Conservation (phyloP, 164 flowering plant genomes). For the Vitis vinifera region DNA sequence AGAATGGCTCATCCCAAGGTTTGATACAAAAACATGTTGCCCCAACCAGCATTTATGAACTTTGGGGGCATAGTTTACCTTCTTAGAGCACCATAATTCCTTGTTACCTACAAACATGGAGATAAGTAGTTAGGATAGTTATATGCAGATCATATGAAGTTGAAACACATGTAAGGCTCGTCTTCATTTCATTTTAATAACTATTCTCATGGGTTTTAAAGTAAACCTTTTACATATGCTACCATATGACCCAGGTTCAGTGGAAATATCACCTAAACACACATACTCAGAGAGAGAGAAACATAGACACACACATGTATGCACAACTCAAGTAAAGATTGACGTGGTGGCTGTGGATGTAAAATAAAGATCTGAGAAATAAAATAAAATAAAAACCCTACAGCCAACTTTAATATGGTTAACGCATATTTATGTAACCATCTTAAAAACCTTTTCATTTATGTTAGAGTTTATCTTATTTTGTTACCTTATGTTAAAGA, state of each 20-base stretch:
- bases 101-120: slow-evolving; percentile 48
- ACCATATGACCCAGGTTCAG: not conserved
- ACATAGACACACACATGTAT: not conserved
- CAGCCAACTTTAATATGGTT: too few relatives aligned
- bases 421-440: too few relatives aligned
- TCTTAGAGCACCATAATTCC: slow-evolving; percentile 83
- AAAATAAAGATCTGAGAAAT: too few relatives aligned
- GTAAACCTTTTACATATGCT: not conserved
- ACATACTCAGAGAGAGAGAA: not conserved
- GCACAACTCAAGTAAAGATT: not conserved
- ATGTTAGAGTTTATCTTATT: too few relatives aligned
- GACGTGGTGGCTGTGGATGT: too few relatives aligned
- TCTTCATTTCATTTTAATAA: not conserved
- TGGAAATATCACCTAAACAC: too few relatives aligned
- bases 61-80: slow-evolving; percentile 25
- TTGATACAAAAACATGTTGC: too few relatives aligned
- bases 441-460: too few relatives aligned
- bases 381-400: too few relatives aligned
- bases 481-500: too few relatives aligned
- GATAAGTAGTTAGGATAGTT: not conserved
- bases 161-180: not conserved
- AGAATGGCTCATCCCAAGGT: too few relatives aligned
- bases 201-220: not conserved
- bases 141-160: not conserved
- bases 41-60: not conserved